phyloP scores from a whole-genome alignment of 768 basidiomycete species.

The Chalciporus chontae region DNA sequence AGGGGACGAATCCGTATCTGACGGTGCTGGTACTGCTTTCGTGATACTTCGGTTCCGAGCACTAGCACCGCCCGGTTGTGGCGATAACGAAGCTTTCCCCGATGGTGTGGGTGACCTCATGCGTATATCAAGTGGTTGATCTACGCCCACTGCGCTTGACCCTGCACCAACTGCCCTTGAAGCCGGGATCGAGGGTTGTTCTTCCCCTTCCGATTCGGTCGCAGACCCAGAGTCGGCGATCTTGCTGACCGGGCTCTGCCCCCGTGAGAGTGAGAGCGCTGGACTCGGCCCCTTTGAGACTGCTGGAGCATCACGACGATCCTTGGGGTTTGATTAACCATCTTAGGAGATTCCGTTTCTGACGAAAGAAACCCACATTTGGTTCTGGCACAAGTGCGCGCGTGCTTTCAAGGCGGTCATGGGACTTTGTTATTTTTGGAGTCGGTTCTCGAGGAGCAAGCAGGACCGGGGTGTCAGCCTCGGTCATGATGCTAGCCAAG shows the following conservation, averaged over 20 bases:
- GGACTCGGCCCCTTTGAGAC: slow-evolving; percentile 3
- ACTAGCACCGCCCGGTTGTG: slow-evolving; percentile 13
- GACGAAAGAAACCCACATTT: slow-evolving; percentile 17
- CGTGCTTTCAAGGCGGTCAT: slow-evolving; percentile 7
- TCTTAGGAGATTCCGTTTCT: background rate
- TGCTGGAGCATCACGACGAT: slow-evolving; percentile 2
- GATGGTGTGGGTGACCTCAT: slow-evolving; percentile 23
- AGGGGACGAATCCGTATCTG: slow-evolving; percentile 55
- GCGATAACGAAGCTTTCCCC: slow-evolving; percentile 1
- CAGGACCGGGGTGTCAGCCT: slow-evolving; percentile 44
- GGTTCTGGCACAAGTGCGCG: slow-evolving; percentile 7
- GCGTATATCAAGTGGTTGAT: slow-evolving; percentile 13
- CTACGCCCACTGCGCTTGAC: slow-evolving; percentile 1
- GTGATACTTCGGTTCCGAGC: slow-evolving; percentile 22
- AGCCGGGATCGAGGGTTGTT: background rate
- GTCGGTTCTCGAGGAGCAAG: slow-evolving; percentile 19
- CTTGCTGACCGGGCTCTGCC: slow-evolving; percentile 10
- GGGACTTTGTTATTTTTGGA: slow-evolving; percentile 11
- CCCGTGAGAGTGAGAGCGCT: slow-evolving; percentile 1
- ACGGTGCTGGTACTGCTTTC: slow-evolving; percentile 19
- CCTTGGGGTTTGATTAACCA: slow-evolving; percentile 16
- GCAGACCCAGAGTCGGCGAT: slow-evolving; percentile 23
- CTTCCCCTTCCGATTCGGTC: slow-evolving; percentile 29
- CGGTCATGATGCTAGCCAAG: slow-evolving; percentile 50
- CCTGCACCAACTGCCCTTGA: background rate